Evolutionary conservation across 225 moss, liverwort and hornwort species (phyloP).

Genomic region (Sphagnum contortum): DNA sequence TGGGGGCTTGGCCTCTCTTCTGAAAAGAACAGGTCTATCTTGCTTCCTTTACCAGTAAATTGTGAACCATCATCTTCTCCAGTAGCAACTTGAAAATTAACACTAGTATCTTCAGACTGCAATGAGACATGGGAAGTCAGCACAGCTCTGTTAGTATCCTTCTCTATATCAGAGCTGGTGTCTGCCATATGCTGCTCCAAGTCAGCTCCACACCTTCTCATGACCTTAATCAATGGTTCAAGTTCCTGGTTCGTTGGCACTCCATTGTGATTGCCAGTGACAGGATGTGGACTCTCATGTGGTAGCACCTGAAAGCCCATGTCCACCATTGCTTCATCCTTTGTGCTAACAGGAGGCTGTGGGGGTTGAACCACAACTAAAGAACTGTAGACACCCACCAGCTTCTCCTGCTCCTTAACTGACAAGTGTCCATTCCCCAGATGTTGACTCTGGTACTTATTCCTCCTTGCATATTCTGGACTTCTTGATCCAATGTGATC

Average conservation of each 20-base stretch:
- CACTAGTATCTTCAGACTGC: slow-evolving; percentile 10
- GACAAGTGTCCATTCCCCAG: slow-evolving; percentile 52
- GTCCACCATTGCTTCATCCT: slow-evolving; percentile 33
- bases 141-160: slow-evolving; percentile 9
- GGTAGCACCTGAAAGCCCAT: slow-evolving; percentile 23
- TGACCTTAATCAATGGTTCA: slow-evolving; percentile 10
- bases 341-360: slow-evolving; percentile 1
- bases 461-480: slow-evolving; percentile 58
- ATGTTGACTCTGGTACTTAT: slow-evolving; percentile 47
- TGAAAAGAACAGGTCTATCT: neutral
- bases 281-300: slow-evolving; percentile 19
- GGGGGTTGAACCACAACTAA: slow-evolving; percentile 14
- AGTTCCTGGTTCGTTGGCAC: slow-evolving; percentile 18
- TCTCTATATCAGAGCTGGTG: neutral
- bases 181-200: slow-evolving; percentile 17
- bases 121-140: slow-evolving; percentile 10
- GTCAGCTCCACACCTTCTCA: slow-evolving; percentile 16
- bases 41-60: slow-evolving; percentile 6
- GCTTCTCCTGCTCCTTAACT: slow-evolving; percentile 37
- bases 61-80: slow-evolving; percentile 8
- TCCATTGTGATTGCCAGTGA: slow-evolving; percentile 19
- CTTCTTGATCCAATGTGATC: slow-evolving; percentile 17
- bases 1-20: slow-evolving; percentile 1
- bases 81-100: slow-evolving; percentile 10
- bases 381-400: slow-evolving; percentile 3